A percentile compares a stretch with the other conserved stretches of the same genome.
phyloP scores from a whole-genome alignment of 2,329 filamentous ascomycete species.

The Pseudogymnoascus sp. region DNA sequence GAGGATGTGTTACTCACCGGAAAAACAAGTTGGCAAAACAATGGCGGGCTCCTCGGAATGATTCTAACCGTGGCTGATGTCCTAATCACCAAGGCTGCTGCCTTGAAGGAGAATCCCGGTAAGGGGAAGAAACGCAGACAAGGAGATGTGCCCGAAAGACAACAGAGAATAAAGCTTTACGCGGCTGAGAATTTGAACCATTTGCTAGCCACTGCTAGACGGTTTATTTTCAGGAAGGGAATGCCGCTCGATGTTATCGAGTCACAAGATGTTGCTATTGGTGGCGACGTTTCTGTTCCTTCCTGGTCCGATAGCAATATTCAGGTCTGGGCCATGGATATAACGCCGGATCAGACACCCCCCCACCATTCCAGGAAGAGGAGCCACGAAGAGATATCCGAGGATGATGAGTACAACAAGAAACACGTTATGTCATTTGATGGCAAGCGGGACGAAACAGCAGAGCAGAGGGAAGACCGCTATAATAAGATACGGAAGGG shows the following conservation, averaged over 20 bases:
- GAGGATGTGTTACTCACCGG: conserved; percentile 80
- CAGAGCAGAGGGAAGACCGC: conserved; percentile 32
- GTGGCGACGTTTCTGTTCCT: conserved; percentile 34
- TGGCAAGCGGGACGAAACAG: conserved; percentile 24
- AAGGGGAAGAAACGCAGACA: conserved; percentile 30
- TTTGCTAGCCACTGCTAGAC: conserved; percentile 70
- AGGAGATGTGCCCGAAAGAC: conserved; percentile 24
- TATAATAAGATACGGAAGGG: conserved; percentile 48
- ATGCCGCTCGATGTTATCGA: conserved; percentile 69
- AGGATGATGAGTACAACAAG: conserved; percentile 12
- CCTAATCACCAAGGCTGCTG: conserved; percentile 39
- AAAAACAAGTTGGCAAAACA: conserved; percentile 63
- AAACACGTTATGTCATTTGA: conserved; percentile 13
- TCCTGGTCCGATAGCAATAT: conserved; percentile 72
- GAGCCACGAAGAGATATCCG: conserved; percentile 42
- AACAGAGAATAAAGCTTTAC: conserved; percentile 56
- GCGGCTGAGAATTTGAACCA: conserved; percentile 76
- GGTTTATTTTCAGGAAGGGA: conserved; percentile 80
- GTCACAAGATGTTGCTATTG: conserved; percentile 36
- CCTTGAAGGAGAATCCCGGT: conserved; percentile 34
- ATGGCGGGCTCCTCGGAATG: conserved; percentile 77
- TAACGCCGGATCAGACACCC: conserved; percentile 31
- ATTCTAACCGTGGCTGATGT: conserved; percentile 76
- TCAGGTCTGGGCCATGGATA: conserved; percentile 75
- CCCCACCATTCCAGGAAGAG: conserved; percentile 35